Base-by-base conservation (phyloP, 1,139 yeast species). In the Magnusiomyces ingens region DNA sequence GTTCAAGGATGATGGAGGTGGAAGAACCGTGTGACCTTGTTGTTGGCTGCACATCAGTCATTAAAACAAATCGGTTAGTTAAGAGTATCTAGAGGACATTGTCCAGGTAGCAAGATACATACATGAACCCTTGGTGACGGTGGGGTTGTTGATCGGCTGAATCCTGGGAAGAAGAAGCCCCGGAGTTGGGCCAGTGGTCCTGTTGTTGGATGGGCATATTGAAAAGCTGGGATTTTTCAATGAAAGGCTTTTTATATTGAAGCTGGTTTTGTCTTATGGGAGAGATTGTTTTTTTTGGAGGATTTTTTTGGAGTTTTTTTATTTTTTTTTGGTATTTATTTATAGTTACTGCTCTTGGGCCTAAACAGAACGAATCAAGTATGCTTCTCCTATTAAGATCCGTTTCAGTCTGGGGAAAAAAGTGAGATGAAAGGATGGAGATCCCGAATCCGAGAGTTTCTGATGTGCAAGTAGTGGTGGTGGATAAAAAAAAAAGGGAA, bases 1-100 rank as follows among this genome's bases (percentile, higher is more conserved):
- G 26, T 62, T 57, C 29, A 62, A 57, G 4, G 49, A 46, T 3
- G 49, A 46, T 4, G 67, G 67, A 13, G 68, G 67, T 26, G 67
- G 71, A 47, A 66, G 64, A 42, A 64, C 67, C 1, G 67, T 66
- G 46, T 56, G 66, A 8, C 61, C 62, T 38, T 60, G 59, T 42
- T 61, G 64, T 49, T 59, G 61, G 18, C 61, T 52, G 32, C 8
- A 26, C 8, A 26, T 26, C 4, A 5, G 8, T 5, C 32, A 26
- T 26, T 26, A 8, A 26, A 26, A 26, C 32, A 8, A 26, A 8
- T 26, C 8, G 32, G 43, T 40, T 40, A 40, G 43, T 40, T 17
- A 11, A 21, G 6, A 4, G 5, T 37, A n/a, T n/a, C 5, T n/a
- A 40, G n/a, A 40, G n/a, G n/a, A 15, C 6, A 19, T 19, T 5